A percentile compares a stretch with the other conserved stretches of the same genome.
Evolutionary conservation across 192 early-diverging fungal species (phyloP).

Genomic region (Ambispora gerdemannii): DNA sequence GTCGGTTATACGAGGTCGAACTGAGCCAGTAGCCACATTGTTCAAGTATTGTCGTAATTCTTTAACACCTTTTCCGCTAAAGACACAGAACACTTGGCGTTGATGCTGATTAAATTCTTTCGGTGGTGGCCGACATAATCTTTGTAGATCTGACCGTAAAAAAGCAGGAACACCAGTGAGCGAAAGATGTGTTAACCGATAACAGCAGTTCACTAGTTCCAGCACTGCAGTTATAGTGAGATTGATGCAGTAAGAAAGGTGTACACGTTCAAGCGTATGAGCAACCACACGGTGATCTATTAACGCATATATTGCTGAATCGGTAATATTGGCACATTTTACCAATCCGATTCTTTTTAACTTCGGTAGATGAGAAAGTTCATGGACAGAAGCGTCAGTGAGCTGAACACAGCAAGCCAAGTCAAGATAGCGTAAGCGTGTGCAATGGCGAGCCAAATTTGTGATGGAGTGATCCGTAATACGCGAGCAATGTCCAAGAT

Average conservation of each 20-base stretch:
- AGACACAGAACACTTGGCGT: constrained; percentile 57
- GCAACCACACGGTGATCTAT: constrained; percentile 41
- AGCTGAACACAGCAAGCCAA: constrained; percentile 53
- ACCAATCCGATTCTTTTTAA: constrained; percentile 57
- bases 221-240: constrained; percentile 46
- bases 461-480: constrained; percentile 52
- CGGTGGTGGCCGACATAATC: constrained; percentile 51
- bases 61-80: constrained; percentile 54
- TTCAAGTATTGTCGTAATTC: constrained; percentile 48
- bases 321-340: constrained; percentile 59
- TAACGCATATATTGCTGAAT: constrained; percentile 49
- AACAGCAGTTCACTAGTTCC: constrained; percentile 46
- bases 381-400: constrained; percentile 50
- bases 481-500: constrained; percentile 53
- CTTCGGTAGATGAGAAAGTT: constrained; percentile 51
- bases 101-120: constrained; percentile 55
- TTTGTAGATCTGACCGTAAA: constrained; percentile 46
- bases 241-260: constrained; percentile 55
- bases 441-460: constrained; percentile 47
- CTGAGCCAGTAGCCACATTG: constrained; percentile 16
- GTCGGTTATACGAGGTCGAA: not conserved
- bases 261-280: constrained; percentile 52
- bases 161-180: constrained; percentile 56
- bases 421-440: constrained; percentile 55
- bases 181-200: constrained; percentile 50